phyloP scores from a whole-genome alignment of 306 rosid genomes.

The Vigna radiata region DNA sequence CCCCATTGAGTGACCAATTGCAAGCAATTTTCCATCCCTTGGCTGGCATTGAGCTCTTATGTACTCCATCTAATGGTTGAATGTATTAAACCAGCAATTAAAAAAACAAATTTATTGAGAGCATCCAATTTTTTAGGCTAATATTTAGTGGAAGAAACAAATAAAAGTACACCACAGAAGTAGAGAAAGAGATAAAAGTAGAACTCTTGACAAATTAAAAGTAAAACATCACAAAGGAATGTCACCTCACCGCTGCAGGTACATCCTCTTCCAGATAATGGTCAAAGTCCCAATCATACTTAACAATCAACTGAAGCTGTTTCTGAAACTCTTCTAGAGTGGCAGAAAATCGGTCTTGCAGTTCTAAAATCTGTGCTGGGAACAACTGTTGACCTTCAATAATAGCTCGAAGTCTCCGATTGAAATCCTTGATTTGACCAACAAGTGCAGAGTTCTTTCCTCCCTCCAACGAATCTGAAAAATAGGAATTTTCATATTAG shows the following conservation, averaged over 20 bases:
- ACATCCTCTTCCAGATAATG: slow-evolving; percentile 85
- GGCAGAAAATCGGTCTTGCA: slow-evolving; percentile 60
- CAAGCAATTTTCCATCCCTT: slow-evolving; percentile 77
- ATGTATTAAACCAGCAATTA: slow-evolving; percentile 27
- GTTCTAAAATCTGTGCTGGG: slow-evolving; percentile 52
- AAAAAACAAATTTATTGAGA: slow-evolving; percentile 29
- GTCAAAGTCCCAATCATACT: slow-evolving; percentile 89
- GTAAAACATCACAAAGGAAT: slow-evolving; percentile 42
- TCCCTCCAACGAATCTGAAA: slow-evolving; percentile 44
- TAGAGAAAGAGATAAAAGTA: neutral
- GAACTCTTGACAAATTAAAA: neutral
- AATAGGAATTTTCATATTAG: slow-evolving; percentile 1
- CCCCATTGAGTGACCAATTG: slow-evolving; percentile 97
- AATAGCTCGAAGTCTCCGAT: slow-evolving; percentile 50
- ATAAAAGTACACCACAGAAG: slow-evolving; percentile 24
- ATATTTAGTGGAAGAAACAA: slow-evolving; percentile 6
- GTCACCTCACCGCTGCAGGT: slow-evolving; percentile 91
- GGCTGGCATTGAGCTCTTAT: slow-evolving; percentile 75
- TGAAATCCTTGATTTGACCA: slow-evolving; percentile 51
- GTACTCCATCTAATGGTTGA: slow-evolving; percentile 71
- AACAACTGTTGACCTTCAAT: slow-evolving; percentile 52
- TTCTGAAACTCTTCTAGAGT: slow-evolving; percentile 62
- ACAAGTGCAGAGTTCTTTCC: slow-evolving; percentile 43
- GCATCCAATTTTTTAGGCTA: neutral
- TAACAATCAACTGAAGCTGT: slow-evolving; percentile 55